phyloP scores from a whole-genome alignment of 768 basidiomycete species.

The Pleurotus cornucopiae region DNA sequence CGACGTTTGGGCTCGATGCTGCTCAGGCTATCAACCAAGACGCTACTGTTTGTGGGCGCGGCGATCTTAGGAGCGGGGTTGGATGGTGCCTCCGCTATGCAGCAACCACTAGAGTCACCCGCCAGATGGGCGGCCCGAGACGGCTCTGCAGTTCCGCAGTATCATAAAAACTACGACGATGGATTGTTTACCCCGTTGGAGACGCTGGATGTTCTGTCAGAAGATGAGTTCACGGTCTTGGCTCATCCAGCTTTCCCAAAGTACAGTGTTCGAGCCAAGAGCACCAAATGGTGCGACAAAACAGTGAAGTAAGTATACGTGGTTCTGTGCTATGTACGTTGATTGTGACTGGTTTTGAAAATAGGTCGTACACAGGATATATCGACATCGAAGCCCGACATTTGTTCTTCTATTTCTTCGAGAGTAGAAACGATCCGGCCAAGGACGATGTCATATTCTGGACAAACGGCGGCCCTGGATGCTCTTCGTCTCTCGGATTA shows the following conservation, averaged over 20 bases:
- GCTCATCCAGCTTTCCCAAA: constrained; percentile 39
- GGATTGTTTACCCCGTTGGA: constrained; percentile 15
- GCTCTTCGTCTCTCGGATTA: constrained; percentile 49
- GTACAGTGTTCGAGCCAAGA: constrained; percentile 35
- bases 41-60: too few species aligned
- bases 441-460: constrained; percentile 43
- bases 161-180: constrained; percentile 10
- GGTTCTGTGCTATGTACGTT: not conserved
- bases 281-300: constrained; percentile 29
- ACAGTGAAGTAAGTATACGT: constrained; percentile 25
- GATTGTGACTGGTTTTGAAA: not conserved
- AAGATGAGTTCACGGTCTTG: constrained; percentile 29
- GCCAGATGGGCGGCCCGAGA: too few species aligned
- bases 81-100: too few species aligned
- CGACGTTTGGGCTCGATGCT: too few species aligned
- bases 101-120: too few species aligned
- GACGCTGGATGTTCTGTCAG: constrained; percentile 15
- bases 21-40: too few species aligned
- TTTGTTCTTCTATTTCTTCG: constrained; percentile 55
- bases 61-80: too few species aligned
- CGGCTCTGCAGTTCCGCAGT: too few species aligned
- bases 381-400: constrained; percentile 45
- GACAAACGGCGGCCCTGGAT: constrained; percentile 48
- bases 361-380: constrained; percentile 42
- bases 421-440: constrained; percentile 43